Conservation (phyloP, 345 rosid species). For the Lagerstroemia speciosa region DNA sequence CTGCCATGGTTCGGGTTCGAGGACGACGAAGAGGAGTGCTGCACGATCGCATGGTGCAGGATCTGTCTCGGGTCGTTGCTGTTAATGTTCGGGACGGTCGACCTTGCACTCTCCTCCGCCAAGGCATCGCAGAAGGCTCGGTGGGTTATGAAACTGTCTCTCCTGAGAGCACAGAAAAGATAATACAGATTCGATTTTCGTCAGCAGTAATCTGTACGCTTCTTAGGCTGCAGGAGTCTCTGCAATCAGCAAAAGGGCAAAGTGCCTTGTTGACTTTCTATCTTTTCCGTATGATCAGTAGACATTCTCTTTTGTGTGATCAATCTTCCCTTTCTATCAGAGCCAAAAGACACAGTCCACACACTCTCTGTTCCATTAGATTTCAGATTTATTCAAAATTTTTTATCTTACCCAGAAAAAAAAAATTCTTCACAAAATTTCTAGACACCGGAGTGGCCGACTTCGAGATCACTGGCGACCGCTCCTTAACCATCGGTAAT, state of each 20-base stretch:
- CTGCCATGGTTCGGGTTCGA: conserved; percentile 16
- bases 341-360: not conserved
- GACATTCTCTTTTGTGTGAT: not conserved
- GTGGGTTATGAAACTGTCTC: conserved; percentile 90
- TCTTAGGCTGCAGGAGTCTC: no score
- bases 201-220: no score
- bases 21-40: conserved; percentile 5
- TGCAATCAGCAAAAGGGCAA: not conserved
- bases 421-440: no score
- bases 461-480: no score
- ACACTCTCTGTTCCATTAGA: not conserved
- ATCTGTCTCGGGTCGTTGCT: not conserved
- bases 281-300: no score
- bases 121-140: conserved; percentile 96
- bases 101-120: conserved; percentile 54
- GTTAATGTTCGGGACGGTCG: conserved; percentile 15
- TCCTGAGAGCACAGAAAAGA: conserved; percentile 35
- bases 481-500: no score
- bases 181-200: no score
- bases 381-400: no score
- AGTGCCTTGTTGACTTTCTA: not conserved
- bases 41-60: conserved; percentile 2
- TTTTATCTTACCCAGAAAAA: no score
- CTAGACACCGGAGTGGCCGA: no score
- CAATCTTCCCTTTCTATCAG: not conserved